A percentile compares a stretch with the other conserved stretches of the same genome.
These are phyloP conservation scores for Flaveria trinervia DNA, from an alignment of 129 eudicot species.

Conservation along the genomic window DNA sequence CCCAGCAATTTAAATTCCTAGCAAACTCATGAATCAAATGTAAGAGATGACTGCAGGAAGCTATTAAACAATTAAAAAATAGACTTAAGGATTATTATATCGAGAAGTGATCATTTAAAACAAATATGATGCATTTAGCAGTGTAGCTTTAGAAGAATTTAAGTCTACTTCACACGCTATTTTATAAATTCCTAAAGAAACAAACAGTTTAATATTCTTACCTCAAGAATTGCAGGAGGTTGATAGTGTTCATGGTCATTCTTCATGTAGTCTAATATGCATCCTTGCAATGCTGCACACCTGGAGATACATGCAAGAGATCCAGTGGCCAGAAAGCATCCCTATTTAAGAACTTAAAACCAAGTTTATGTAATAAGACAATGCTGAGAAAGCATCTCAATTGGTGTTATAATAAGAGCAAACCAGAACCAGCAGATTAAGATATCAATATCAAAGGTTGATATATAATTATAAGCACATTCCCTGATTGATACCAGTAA, in stretches of 20 bases:
- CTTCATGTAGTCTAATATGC: conserved; percentile 18
- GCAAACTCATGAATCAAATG: no score
- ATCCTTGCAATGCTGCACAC: conserved; percentile 13
- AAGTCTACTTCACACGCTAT: neutral
- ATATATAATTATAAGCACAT: neutral
- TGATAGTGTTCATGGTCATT: conserved; percentile 3
- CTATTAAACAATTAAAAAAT: no score
- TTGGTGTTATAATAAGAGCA: neutral
- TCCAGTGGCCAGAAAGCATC: conserved; percentile 2
- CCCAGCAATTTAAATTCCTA: no score
- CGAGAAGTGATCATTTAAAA: neutral
- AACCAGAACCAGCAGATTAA: neutral
- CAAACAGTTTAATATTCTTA: neutral
- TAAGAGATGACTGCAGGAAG: no score
- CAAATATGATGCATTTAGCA: neutral
- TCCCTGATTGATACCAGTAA: neutral
- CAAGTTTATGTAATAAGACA: neutral
- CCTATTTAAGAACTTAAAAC: neutral
- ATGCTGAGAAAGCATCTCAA: neutral
- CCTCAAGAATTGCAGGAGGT: conserved; percentile 22
- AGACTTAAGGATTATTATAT: neutral
- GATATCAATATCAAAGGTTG: neutral
- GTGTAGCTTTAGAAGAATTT: neutral
- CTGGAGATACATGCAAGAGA: conserved; percentile 4
- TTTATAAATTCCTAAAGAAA: neutral